These are phyloP conservation scores for Butyriboletus appendiculatus DNA, from an alignment of 1,284 basidiomycete genomes.

Conservation along the genomic window DNA sequence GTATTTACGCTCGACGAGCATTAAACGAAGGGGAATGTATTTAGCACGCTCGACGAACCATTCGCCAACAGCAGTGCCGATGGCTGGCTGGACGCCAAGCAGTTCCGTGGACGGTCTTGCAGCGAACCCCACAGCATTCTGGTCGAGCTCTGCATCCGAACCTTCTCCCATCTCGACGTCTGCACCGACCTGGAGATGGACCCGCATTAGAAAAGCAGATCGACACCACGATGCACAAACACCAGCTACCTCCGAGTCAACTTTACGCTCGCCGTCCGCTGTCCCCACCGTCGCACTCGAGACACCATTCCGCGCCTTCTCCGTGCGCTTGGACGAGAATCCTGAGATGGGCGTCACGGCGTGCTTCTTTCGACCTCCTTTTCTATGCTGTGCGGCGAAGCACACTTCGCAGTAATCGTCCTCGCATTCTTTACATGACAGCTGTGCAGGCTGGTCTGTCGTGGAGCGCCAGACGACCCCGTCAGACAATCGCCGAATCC, in stretches of 20 bases:
- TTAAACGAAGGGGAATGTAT: conserved; percentile 75
- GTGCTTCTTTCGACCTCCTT: conserved; percentile 72
- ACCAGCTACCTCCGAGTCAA: conserved; percentile 19
- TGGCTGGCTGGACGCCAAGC: conserved; percentile 52
- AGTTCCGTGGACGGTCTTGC: conserved; percentile 39
- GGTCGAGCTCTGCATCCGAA: conserved; percentile 50
- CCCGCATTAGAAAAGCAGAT: conserved; percentile 1
- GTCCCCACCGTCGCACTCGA: neutral
- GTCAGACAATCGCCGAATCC: neutral
- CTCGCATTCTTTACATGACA: conserved; percentile 66
- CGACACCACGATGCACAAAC: neutral
- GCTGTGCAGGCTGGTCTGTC: conserved; percentile 76
- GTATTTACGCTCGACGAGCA: conserved; percentile 71
- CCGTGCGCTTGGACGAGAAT: conserved; percentile 4
- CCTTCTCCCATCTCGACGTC: conserved; percentile 43
- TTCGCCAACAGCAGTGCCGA: conserved; percentile 65
- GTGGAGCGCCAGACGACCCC: neutral
- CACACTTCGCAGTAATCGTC: conserved; percentile 82
- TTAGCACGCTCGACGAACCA: conserved; percentile 81
- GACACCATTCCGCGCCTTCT: conserved; percentile 26
- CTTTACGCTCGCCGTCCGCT: conserved; percentile 3
- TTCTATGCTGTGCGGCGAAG: conserved; percentile 78
- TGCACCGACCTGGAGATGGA: conserved; percentile 23
- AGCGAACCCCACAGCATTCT: conserved; percentile 27
- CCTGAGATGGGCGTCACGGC: conserved; percentile 48